Conservation (phyloP, 257 asterid genomes). For the Nicotiana attenuata region DNA sequence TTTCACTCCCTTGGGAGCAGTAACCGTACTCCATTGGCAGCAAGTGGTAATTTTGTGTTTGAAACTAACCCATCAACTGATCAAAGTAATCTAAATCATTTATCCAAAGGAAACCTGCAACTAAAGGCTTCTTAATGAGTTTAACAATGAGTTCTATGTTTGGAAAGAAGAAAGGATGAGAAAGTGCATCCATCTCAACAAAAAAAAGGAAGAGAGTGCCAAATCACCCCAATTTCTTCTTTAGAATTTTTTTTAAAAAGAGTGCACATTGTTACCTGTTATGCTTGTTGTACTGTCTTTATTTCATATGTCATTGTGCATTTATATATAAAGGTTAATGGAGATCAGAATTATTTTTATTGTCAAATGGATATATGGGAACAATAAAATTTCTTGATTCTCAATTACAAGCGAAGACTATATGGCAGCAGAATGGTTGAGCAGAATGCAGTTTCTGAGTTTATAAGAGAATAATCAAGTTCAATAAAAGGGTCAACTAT, state of each 20-base stretch:
- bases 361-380: background rate
- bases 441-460: constrained; percentile 3
- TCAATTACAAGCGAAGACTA: background rate
- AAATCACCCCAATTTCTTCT: background rate
- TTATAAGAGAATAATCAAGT: background rate
- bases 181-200: no score
- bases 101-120: no score
- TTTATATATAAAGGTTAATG: background rate
- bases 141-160: background rate
- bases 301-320: background rate
- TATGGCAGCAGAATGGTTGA: background rate
- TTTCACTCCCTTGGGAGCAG: no score
- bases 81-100: no score
- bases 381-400: background rate
- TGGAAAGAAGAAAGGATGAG: background rate
- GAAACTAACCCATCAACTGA: no score
- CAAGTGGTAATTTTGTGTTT: no score
- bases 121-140: no score
- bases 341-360: background rate
- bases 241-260: no score
- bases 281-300: background rate
- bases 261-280: background rate
- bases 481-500: background rate
- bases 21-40: no score
- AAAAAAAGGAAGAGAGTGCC: background rate